Evolutionary conservation across 176 grass and related monocot species (phyloP).

Genomic region (Metroxylon sagu): DNA sequence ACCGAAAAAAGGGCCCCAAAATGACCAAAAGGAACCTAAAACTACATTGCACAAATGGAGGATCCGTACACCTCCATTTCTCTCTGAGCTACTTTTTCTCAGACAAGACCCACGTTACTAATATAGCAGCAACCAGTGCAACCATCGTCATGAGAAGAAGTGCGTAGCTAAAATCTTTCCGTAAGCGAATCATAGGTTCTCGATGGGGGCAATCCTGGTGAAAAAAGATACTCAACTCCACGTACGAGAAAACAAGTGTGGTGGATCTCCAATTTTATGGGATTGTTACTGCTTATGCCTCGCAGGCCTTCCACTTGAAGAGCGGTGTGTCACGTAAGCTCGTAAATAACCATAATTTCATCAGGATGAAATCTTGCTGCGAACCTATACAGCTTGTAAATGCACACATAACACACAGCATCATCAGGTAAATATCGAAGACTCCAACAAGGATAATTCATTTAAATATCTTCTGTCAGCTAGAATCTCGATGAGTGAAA

Average conservation of each 20-base stretch:
- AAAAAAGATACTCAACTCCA: constrained; percentile 91
- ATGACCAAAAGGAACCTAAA: too few species aligned
- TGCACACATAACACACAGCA: too few species aligned
- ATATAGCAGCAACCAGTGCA: constrained; percentile 56
- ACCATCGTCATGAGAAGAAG: constrained; percentile 57
- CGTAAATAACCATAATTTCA: constrained; percentile 21
- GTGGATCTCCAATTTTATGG: constrained; percentile 99
- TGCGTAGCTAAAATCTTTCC: constrained; percentile 86
- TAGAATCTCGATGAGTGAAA: too few species aligned
- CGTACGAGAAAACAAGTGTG: constrained; percentile 87
- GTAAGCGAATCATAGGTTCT: constrained; percentile 98
- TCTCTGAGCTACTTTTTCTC: constrained; percentile 87
- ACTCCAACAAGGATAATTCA: too few species aligned
- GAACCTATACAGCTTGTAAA: too few species aligned
- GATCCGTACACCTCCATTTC: constrained; percentile 68
- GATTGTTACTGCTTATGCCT: constrained; percentile 66
- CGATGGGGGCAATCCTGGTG: constrained; percentile 81
- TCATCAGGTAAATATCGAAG: too few species aligned
- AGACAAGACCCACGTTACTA: constrained; percentile 57
- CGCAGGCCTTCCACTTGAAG: constrained; percentile 84
- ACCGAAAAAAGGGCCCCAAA: too few species aligned
- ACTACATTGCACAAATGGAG: neutral
- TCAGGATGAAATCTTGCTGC: constrained; percentile 13
- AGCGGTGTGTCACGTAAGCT: constrained; percentile 82
- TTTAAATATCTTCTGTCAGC: too few species aligned